Evolutionary conservation across 768 basidiomycete genomes (phyloP).

Genomic region (Tylopilus sp.): DNA sequence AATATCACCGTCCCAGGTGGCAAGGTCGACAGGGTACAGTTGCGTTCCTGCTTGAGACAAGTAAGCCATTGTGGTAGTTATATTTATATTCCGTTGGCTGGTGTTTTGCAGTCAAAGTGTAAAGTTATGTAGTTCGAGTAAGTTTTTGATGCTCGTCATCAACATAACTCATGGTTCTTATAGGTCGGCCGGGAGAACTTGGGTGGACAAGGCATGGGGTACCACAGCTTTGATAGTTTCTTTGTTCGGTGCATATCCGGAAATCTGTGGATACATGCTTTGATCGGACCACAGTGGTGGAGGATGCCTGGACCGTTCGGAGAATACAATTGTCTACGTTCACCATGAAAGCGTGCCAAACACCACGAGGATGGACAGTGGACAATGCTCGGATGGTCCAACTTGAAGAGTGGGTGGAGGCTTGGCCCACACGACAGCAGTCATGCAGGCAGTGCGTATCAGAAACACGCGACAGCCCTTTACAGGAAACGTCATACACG

Average conservation of each 20-base stretch:
- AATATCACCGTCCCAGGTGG: conserved; percentile 24
- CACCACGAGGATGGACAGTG: background rate
- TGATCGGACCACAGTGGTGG: conserved; percentile 12
- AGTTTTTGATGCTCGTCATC: background rate
- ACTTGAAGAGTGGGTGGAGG: background rate
- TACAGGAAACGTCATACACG: no score
- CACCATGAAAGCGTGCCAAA: background rate
- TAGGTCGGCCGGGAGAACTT: conserved; percentile 5
- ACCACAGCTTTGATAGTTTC: conserved; percentile 12
- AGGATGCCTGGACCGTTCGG: background rate
- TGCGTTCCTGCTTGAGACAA: no score
- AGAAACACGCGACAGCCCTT: background rate
- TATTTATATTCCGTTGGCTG: background rate
- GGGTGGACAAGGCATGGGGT: conserved; percentile 12
- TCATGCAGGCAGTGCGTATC: no score
- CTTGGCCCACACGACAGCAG: background rate
- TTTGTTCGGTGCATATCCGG: conserved; percentile 16
- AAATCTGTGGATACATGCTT: conserved; percentile 9
- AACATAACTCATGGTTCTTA: conserved; percentile 8
- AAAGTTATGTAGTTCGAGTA: no score
- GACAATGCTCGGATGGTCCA: background rate
- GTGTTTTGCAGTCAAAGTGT: no score
- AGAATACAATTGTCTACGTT: conserved; percentile 6
- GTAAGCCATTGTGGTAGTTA: no score
- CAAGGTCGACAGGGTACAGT: conserved; percentile 22